Percentiles rank a stretch among this genome's conserved stretches.
Evolutionary conservation across 352 stramenopile species (phyloP).

Genomic region (Globisporangium viniferum): DNA sequence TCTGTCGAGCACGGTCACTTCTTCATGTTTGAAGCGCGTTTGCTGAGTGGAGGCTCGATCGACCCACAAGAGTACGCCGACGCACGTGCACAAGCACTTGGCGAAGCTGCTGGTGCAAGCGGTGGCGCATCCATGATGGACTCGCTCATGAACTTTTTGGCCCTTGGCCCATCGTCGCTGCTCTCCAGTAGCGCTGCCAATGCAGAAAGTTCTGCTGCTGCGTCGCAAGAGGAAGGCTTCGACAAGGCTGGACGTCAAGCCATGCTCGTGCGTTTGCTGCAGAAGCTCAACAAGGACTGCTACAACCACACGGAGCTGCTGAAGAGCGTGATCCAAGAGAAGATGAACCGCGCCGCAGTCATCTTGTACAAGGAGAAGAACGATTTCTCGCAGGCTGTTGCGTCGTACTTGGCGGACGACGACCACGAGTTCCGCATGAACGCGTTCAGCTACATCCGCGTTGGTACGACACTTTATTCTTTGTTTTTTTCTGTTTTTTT

Average conservation of each 20-base stretch:
- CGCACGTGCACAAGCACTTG: constrained; percentile 52
- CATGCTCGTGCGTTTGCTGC: constrained; percentile 83
- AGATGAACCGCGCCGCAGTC: constrained; percentile 82
- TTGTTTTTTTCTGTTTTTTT: not conserved
- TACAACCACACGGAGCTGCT: constrained; percentile 78
- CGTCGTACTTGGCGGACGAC: constrained; percentile 76
- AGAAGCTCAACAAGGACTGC: constrained; percentile 78
- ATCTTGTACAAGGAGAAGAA: constrained; percentile 78
- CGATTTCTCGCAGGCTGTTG: constrained; percentile 72
- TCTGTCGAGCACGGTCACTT: constrained; percentile 85
- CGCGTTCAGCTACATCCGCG: constrained; percentile 82
- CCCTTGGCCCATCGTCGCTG: constrained; percentile 67
- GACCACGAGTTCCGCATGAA: constrained; percentile 83
- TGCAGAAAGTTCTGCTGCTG: constrained; percentile 27
- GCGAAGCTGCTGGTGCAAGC: constrained; percentile 34
- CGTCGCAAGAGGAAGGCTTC: constrained; percentile 80
- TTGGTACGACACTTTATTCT: constrained; percentile 16
- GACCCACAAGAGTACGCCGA: constrained; percentile 82
- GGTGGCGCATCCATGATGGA: constrained; percentile 77
- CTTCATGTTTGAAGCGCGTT: constrained; percentile 88
- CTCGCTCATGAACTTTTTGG: constrained; percentile 86
- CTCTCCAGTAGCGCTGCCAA: constrained; percentile 30
- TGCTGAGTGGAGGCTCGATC: constrained; percentile 80
- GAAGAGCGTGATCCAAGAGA: constrained; percentile 63
- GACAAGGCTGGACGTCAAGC: constrained; percentile 76